phyloP scores from a whole-genome alignment of 23 red algal genomes.

The Gracilaria gracilis region DNA sequence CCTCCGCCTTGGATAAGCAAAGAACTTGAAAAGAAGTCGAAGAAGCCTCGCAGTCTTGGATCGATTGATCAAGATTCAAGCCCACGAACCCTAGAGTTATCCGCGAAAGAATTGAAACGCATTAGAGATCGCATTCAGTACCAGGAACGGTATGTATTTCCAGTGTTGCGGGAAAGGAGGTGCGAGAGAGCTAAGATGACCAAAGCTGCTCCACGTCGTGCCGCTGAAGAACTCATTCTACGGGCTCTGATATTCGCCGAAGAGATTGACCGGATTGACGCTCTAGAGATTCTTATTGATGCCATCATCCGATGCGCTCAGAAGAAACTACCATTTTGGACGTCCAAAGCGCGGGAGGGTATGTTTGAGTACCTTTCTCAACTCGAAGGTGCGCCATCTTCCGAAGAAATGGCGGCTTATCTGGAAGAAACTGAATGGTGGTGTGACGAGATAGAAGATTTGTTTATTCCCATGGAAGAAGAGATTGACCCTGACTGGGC shows the following conservation, averaged over 20 bases:
- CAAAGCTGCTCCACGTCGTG: slow-evolving; percentile 29
- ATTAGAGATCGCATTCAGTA: slow-evolving; percentile 37
- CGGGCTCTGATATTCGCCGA: slow-evolving; percentile 54
- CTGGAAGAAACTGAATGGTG: slow-evolving; percentile 56
- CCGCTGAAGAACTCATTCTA: slow-evolving; percentile 68
- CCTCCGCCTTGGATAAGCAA: slow-evolving; percentile 34
- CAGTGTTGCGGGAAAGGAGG: slow-evolving; percentile 17
- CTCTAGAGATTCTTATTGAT: slow-evolving; percentile 32
- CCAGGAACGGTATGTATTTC: slow-evolving; percentile 53
- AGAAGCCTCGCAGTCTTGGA: neutral
- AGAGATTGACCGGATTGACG: slow-evolving; percentile 44
- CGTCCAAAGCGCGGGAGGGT: slow-evolving; percentile 38
- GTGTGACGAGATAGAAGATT: slow-evolving; percentile 47
- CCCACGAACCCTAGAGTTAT: neutral
- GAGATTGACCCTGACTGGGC: slow-evolving; percentile 38
- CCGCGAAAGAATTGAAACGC: slow-evolving; percentile 33
- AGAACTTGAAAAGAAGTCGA: slow-evolving; percentile 11
- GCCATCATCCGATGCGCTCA: slow-evolving; percentile 49
- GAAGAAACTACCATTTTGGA: slow-evolving; percentile 67
- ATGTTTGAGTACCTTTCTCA: slow-evolving; percentile 55
- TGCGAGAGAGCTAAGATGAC: slow-evolving; percentile 14
- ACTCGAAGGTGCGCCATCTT: slow-evolving; percentile 28
- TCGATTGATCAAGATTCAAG: neutral
- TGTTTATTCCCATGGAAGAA: slow-evolving; percentile 54
- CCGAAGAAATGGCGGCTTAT: slow-evolving; percentile 53